A percentile compares a stretch with the other conserved stretches of the same genome.
These are phyloP conservation scores for Guadua angustifolia DNA, from an alignment of 176 grass and related monocot genomes.

Conservation along the genomic window DNA sequence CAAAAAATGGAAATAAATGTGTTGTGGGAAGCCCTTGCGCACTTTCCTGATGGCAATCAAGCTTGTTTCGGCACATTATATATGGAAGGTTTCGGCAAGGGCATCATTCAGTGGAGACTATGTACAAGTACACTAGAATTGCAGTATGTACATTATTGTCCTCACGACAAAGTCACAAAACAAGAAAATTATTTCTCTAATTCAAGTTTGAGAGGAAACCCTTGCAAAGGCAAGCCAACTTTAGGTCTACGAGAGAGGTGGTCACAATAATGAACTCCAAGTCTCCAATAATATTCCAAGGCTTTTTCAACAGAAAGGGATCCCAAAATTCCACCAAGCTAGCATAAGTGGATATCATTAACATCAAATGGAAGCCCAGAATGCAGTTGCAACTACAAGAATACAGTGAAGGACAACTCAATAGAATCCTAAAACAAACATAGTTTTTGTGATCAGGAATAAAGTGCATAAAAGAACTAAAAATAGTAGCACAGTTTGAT, in stretches of 20 bases:
- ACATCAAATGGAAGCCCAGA: not conserved
- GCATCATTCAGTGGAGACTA: not conserved
- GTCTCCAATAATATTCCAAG: not conserved
- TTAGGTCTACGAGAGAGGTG: not conserved
- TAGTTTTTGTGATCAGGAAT: conserved; percentile 13
- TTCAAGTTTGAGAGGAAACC: conserved; percentile 6
- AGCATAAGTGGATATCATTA: not conserved
- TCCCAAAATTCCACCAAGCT: not conserved
- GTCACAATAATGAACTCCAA: not conserved
- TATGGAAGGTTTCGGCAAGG: not conserved
- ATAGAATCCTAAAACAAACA: not conserved
- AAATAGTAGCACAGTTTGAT: not conserved
- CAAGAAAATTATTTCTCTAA: not conserved
- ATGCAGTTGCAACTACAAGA: conserved; percentile 5
- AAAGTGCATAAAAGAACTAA: not conserved
- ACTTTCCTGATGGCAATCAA: not conserved
- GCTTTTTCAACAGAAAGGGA: not conserved
- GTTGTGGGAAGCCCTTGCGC: not conserved
- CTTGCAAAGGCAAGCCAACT: not conserved
- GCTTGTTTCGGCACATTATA: not conserved
- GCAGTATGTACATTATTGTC: not conserved
- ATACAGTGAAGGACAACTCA: not conserved
- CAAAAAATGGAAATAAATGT: not conserved
- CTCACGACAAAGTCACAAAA: not conserved
- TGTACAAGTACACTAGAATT: not conserved